phyloP scores from a whole-genome alignment of 352 stramenopile species.

The Halophytophthora polymorphica region DNA sequence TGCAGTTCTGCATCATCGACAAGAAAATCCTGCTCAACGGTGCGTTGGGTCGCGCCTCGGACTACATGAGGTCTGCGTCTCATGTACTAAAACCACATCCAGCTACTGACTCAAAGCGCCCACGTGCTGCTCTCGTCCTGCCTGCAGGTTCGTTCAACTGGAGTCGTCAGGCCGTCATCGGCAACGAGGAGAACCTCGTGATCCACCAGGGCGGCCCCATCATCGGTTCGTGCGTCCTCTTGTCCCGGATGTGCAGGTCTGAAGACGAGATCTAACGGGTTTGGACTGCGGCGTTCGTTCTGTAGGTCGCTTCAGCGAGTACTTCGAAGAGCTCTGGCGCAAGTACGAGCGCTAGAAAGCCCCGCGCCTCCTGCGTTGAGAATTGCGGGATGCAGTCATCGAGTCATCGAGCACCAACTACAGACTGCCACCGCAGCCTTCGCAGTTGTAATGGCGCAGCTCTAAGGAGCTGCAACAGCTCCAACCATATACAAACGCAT shows the following conservation, averaged over 20 bases:
- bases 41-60: no score
- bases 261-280: not conserved
- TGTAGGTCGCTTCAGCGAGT: constrained; percentile 49
- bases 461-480: no score
- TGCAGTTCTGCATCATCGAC: constrained; percentile 71
- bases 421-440: no score
- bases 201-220: constrained; percentile 49
- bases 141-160: constrained; percentile 65
- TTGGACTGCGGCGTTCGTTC: not conserved
- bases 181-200: constrained; percentile 67
- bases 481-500: no score
- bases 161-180: constrained; percentile 63
- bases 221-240: constrained; percentile 30
- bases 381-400: no score
- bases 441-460: no score
- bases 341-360: constrained; percentile 39
- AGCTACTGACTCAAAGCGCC: not conserved
- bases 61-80: no score
- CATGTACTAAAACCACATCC: no score
- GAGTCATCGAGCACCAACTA: no score
- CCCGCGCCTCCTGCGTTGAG: no score
- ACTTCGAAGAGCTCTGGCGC: constrained; percentile 62
- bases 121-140: not conserved
- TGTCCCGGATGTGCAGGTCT: no score
- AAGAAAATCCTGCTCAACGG: constrained; percentile 57